These are phyloP conservation scores for Ceratobasidium sp. DNA, from an alignment of 1,284 basidiomycete genomes.

Conservation along the genomic window DNA sequence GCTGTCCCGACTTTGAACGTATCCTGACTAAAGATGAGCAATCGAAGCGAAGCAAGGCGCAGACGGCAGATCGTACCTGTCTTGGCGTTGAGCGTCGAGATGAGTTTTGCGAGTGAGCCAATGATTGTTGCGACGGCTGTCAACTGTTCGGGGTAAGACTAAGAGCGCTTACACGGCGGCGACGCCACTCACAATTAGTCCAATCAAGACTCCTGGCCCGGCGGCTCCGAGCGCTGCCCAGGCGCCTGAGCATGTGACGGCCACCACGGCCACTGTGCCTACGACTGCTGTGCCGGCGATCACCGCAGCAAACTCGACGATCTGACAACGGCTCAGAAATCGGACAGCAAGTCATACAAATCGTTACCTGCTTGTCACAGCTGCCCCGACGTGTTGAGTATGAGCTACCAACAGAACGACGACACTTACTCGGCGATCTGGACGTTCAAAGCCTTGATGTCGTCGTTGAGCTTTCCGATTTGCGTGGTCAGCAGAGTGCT, in stretches of 20 bases:
- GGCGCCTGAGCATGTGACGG: neutral
- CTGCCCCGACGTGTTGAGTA: neutral
- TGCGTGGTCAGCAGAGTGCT: neutral
- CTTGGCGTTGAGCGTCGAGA: neutral
- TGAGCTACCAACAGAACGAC: neutral
- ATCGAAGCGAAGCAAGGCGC: neutral
- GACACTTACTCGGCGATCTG: conserved; percentile 1
- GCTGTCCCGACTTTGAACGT: neutral
- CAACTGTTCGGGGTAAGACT: neutral
- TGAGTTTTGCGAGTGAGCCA: neutral
- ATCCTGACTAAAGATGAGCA: neutral
- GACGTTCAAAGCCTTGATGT: neutral
- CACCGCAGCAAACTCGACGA: neutral
- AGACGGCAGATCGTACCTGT: neutral
- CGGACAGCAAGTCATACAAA: neutral
- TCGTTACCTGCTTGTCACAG: conserved; percentile 2
- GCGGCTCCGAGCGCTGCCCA: conserved; percentile 1
- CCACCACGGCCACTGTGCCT: neutral
- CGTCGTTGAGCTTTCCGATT: neutral
- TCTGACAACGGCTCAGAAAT: neutral
- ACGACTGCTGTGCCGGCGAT: neutral
- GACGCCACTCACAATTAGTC: neutral
- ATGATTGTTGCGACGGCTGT: neutral
- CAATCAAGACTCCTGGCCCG: conserved; percentile 4
- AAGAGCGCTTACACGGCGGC: neutral